A percentile compares a stretch with the other conserved stretches of the same genome.
Evolutionary conservation across 176 grass and related monocot species (phyloP).

Genomic region (Guadua angustifolia): DNA sequence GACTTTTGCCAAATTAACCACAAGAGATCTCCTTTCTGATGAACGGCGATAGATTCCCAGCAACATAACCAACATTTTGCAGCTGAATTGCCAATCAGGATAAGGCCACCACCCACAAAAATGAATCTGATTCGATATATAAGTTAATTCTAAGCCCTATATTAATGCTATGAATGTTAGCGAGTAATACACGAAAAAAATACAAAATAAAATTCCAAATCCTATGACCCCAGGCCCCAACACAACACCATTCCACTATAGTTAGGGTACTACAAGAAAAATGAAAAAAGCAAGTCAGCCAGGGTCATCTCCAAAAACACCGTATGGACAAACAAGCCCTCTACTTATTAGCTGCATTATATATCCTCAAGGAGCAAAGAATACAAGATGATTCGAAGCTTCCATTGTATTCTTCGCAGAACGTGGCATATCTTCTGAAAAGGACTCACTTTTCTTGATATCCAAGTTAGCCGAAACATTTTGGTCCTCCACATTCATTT

Average conservation of each 20-base stretch:
- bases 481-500: no score
- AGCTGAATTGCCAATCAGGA: background rate
- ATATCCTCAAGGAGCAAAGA: conserved; percentile 10
- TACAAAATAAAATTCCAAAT: background rate
- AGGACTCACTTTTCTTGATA: no score
- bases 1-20: no score
- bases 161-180: background rate
- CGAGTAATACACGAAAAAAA: background rate
- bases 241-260: background rate
- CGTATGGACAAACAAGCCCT: background rate
- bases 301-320: conserved; percentile 23
- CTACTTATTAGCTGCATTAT: conserved; percentile 4
- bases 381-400: no score
- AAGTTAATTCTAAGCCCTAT: background rate
- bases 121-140: background rate
- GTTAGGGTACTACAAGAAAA: background rate
- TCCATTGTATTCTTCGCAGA: no score
- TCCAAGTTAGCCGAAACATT: no score
- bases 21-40: no score
- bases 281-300: conserved; percentile 2
- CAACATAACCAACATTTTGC: background rate
- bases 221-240: background rate
- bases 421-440: no score
- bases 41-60: background rate
- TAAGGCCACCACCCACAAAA: background rate